These are phyloP conservation scores for Pestalotiopsis sp. DNA, from an alignment of 2,329 filamentous ascomycete genomes.

Conservation along the genomic window DNA sequence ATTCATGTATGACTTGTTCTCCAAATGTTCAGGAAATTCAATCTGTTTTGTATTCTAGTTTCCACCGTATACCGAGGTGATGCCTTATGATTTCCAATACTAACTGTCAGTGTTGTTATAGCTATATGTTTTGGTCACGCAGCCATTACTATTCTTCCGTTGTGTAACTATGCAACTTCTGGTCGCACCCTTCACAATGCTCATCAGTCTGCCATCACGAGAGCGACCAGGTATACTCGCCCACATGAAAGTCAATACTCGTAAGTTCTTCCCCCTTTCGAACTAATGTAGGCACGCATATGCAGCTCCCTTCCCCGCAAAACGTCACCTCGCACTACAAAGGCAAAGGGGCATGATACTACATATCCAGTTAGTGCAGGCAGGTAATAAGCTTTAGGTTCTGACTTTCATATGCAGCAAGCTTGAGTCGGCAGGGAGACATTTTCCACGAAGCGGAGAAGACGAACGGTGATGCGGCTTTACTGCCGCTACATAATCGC, in stretches of 20 bases:
- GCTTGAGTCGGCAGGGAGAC: neutral
- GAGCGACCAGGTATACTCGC: neutral
- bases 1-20: neutral
- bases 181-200: neutral
- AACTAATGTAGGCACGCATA: neutral
- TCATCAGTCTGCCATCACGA: neutral
- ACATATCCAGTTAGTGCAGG: neutral
- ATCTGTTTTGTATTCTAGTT: neutral
- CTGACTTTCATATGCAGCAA: neutral
- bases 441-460: neutral
- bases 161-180: no score
- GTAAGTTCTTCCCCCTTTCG: neutral
- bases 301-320: neutral
- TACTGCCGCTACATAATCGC: no score
- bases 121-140: no score
- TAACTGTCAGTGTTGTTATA: no score
- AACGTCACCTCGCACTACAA: neutral
- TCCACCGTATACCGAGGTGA: no score
- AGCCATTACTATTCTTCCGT: no score
- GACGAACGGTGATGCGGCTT: no score
- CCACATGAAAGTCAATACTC: neutral
- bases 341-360: constrained; percentile 12
- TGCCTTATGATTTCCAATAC: no score
- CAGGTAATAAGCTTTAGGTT: neutral
- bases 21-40: neutral